Evolutionary conservation across 192 early-diverging fungal genomes (phyloP), one percentile per base, ranked within the genome.

Genomic region (Gigaspora rosea): DNA sequence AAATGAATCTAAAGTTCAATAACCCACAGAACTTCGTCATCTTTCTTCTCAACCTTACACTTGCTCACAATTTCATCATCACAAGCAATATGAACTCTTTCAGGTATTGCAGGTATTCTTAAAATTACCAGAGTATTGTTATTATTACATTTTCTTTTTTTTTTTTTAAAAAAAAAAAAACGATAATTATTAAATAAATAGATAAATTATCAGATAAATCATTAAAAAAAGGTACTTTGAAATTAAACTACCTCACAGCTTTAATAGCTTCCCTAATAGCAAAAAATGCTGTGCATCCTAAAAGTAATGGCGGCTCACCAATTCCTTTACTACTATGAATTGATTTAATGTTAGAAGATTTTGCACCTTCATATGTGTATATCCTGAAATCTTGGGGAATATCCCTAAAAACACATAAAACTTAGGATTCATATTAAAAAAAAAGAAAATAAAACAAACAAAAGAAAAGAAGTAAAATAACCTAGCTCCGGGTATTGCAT

Each of bases 401-500:
- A 79, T 94, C 92, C 68, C 89, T 76, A 35, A 32, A 16, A 9
- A 35, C 12, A 13, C 47, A 66, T 2, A 66, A 15, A n/a, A 64
- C 9, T 66, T 41, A n/a, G 27, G 27, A 27, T 27, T 27, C 0
- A 27, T 27, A 27, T 36, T 18, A 4, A 6, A 49, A 63, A 51
- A 59, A 35, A 73, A 36, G 47, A 33, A 27, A 27, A 27, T 27
- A 27, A 66, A 33, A 66, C 1, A 66, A 32, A 32, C 8, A 32
- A 57, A 35, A 3, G 11, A 11, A 62, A 16, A 27, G 13, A 46
- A 9, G 18, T 47, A 22, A 35, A 27, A 49, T 63, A 71, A 85
- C 79, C 82, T 85, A 82, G 93, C 93, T 2, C 91, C 92, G 4
- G 93, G 94, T 76, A 96, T 93, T 85, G 95, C 95, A 88, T 96